Conservation (phyloP, 2,329 filamentous ascomycete genomes). For the Parafenestella ontariensis region DNA sequence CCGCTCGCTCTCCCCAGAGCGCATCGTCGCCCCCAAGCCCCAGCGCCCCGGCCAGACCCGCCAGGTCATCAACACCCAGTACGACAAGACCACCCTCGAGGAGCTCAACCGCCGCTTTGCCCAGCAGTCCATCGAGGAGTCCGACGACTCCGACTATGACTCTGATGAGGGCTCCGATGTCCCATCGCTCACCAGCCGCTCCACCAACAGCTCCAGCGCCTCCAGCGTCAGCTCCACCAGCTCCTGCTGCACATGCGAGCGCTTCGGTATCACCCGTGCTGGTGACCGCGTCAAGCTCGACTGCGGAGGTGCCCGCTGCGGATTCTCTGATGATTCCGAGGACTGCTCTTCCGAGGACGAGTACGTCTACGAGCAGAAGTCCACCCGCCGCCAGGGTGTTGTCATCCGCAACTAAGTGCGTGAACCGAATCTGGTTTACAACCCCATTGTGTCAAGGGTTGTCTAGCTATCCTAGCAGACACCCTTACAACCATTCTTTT, state of each 20-base stretch:
- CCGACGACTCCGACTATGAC: conserved; percentile 65
- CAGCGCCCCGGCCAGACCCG: conserved; percentile 86
- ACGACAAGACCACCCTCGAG: conserved; percentile 76
- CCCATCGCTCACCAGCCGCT: conserved; percentile 74
- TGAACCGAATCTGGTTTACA: too few relatives aligned
- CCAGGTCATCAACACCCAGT: conserved; percentile 84
- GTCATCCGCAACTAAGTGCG: conserved; percentile 48
- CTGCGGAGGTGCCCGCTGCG: conserved; percentile 88
- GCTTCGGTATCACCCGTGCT: conserved; percentile 93
- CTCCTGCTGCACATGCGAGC: conserved; percentile 85
- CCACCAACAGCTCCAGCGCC: conserved; percentile 68
- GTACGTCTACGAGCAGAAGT: conserved; percentile 58
- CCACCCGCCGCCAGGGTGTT: conserved; percentile 56
- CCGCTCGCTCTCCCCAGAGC: conserved; percentile 83
- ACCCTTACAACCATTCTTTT: conserved; percentile 18
- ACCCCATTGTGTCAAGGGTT: too few relatives aligned
- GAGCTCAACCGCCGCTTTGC: conserved; percentile 80
- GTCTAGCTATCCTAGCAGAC: neutral
- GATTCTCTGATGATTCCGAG: conserved; percentile 74
- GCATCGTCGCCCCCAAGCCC: conserved; percentile 91
- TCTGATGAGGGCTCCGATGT: conserved; percentile 71
- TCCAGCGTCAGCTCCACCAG: conserved; percentile 66
- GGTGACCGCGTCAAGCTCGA: conserved; percentile 95
- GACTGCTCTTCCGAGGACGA: conserved; percentile 76
- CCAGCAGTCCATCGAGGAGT: conserved; percentile 65